A percentile compares a stretch with the other conserved stretches of the same genome.
Evolutionary conservation across 1,284 basidiomycete genomes (phyloP).

Genomic region (Stereum hirsutum): DNA sequence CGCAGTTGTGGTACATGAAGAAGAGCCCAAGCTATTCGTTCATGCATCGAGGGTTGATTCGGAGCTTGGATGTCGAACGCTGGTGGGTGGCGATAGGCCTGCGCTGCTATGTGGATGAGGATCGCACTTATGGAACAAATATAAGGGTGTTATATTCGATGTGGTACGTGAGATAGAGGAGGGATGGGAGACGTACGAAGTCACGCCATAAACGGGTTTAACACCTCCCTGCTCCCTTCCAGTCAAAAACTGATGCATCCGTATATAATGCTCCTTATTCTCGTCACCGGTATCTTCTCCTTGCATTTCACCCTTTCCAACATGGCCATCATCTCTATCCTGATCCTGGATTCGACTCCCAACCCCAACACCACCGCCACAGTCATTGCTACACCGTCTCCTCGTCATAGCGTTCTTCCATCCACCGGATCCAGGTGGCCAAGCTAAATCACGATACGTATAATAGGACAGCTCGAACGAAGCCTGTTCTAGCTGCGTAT

Average conservation of each 20-base stretch:
- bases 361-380: too few relatives aligned
- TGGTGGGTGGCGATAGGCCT: slow-evolving; percentile 56
- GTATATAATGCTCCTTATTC: slow-evolving; percentile 26
- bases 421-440: slow-evolving; percentile 22
- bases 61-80: slow-evolving; percentile 56
- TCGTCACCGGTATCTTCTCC: slow-evolving; percentile 12
- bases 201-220: slow-evolving; percentile 78
- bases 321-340: too few relatives aligned
- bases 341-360: too few relatives aligned
- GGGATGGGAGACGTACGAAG: slow-evolving; percentile 45
- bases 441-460: slow-evolving; percentile 46
- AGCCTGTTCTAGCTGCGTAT: slow-evolving; percentile 32
- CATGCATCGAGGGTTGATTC: slow-evolving; percentile 38
- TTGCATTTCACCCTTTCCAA: slow-evolving; percentile 14
- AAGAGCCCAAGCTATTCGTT: slow-evolving; percentile 55
- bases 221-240: slow-evolving; percentile 73
- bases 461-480: slow-evolving; percentile 56
- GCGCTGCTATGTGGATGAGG: slow-evolving; percentile 55
- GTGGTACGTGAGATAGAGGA: not conserved
- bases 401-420: too few relatives aligned
- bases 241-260: slow-evolving; percentile 74
- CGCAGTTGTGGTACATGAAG: slow-evolving; percentile 31
- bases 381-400: too few relatives aligned
- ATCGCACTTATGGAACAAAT: slow-evolving; percentile 40
- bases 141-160: not conserved